Percentiles rank a stretch among this genome's conserved stretches.
Evolutionary conservation across 2,329 filamentous ascomycete genomes (phyloP).

Genomic region (Colletotrichum sp.): DNA sequence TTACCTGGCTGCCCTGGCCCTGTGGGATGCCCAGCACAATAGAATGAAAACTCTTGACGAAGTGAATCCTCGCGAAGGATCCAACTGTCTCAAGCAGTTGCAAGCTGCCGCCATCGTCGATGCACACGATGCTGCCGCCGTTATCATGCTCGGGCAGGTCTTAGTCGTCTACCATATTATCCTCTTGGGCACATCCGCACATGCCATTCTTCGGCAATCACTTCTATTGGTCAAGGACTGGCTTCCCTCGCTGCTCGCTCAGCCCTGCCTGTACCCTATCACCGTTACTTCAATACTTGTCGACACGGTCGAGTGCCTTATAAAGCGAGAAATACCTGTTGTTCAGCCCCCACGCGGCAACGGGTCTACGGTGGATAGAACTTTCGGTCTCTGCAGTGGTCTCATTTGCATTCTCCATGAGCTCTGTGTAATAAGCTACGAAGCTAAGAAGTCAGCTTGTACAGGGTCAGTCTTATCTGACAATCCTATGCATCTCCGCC

Average conservation of each 20-base stretch:
- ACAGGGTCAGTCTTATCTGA: not conserved
- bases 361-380: not conserved
- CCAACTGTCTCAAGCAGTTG: not conserved
- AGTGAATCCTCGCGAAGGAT: not conserved
- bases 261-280: not conserved
- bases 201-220: not conserved
- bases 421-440: not conserved
- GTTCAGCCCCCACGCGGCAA: not conserved
- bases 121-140: not conserved
- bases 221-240: not conserved
- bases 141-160: not conserved
- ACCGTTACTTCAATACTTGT: not conserved
- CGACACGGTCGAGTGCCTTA: not conserved
- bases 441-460: not conserved
- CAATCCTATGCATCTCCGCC: not conserved
- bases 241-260: not conserved
- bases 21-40: not conserved
- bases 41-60: not conserved
- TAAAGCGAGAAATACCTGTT: not conserved
- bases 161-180: not conserved
- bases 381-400: not conserved
- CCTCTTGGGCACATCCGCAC: not conserved
- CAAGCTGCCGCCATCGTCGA: not conserved
- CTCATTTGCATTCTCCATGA: not conserved
- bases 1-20: not conserved